Percentiles rank a stretch among this genome's conserved stretches.
phyloP scores from a whole-genome alignment of 108 stramenopile species.

The Fragilaria crotonensis region DNA sequence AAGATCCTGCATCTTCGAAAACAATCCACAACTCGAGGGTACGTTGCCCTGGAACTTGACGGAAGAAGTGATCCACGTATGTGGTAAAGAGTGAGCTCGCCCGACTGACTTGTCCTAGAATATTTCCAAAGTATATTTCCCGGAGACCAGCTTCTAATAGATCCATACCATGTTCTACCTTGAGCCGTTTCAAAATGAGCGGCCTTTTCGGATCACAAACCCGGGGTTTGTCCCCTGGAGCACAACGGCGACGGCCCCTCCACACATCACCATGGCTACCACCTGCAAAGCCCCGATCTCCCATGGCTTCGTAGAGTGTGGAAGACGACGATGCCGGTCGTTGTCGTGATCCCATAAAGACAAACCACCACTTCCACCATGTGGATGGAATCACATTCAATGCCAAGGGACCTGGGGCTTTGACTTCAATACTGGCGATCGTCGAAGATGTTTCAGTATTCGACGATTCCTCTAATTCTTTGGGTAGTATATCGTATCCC shows the following conservation, averaged over 20 bases:
- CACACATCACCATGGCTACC: constrained; percentile 81
- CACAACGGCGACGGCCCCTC: constrained; percentile 52
- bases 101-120: constrained; percentile 31
- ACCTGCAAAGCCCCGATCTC: constrained; percentile 62
- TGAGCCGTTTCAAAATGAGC: constrained; percentile 60
- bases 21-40: constrained; percentile 77
- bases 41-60: constrained; percentile 26
- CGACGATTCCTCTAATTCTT: neutral
- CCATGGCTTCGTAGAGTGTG: constrained; percentile 37
- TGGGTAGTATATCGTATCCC: neutral
- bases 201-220: constrained; percentile 51
- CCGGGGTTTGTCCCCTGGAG: no score
- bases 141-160: constrained; percentile 74
- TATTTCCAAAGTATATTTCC: constrained; percentile 72
- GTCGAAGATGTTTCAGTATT: neutral
- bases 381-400: neutral
- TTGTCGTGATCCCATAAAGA: constrained; percentile 14
- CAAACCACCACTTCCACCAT: constrained; percentile 44
- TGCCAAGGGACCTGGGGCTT: neutral
- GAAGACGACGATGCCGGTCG: constrained; percentile 7
- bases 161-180: constrained; percentile 52
- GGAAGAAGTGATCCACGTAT: constrained; percentile 84
- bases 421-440: no score
- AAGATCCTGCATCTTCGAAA: constrained; percentile 68
- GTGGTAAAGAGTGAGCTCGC: constrained; percentile 37